Evolutionary conservation across 2,329 filamentous ascomycete species (phyloP), one percentile per base, ranked within the genome.

Genomic region (Fusarium neocosmosporiellum): DNA sequence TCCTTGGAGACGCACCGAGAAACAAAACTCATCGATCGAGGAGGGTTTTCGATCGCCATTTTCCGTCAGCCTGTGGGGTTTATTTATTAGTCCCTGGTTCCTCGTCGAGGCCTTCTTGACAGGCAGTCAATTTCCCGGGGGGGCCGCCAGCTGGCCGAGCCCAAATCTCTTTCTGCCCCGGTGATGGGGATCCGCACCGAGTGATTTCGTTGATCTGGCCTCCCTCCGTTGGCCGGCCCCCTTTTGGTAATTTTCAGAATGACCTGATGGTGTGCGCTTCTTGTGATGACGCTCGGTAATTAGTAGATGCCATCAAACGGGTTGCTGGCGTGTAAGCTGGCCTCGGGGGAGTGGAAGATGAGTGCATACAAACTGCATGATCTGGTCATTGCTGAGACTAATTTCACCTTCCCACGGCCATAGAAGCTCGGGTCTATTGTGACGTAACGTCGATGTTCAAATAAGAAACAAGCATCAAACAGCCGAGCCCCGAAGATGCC

Each of bases 111-210:
- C 53, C 53, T 54, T 33, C 36, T 9, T 27, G 24, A 18, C 33
- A 31, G 16, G 31, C 22, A 18, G 36, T 41, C 41, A 41, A 63
- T 61, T 53, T 61, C 59, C 58, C 58, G 31, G 43, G 43, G 20
- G 59, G 46, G 7, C 14, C 20, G 48, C 59, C 59, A 41, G 48
- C 43, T 61, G 59, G 43, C 59, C 43, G 43, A 50, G 36, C 36
- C 24, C 60, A 63, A 69, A 69, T 71, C 66, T 65, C 62, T 65
- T 68, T 64, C 29, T 41, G 65, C 39, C 53, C 70, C 60, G 63
- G 70, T 73, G 70, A 71, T 65, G 24, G 39, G 43, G 69, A 71
- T 67, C 71, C 71, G 71, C 66, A 66, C 18, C 31, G 50, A 67
- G 54, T 63, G 62, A 67, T 73, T 73, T 71, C 18, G 46, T 63